Conservation (phyloP, 2,329 filamentous ascomycete genomes). For the Pseudodiploospora longispora region DNA sequence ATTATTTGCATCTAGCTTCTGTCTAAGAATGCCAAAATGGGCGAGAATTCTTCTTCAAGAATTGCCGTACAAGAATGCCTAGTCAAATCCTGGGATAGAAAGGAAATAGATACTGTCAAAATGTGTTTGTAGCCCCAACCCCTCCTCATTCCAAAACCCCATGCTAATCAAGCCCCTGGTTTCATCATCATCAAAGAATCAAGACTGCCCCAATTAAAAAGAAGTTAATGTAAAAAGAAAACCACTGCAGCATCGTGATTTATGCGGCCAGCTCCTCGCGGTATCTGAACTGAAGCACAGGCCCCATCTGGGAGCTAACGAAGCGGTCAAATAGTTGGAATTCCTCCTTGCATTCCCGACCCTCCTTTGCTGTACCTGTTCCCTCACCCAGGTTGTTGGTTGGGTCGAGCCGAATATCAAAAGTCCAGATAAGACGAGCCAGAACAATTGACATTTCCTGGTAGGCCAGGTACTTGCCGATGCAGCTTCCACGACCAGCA, state of each 20-base stretch:
- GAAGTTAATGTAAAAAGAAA: no score
- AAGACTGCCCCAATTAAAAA: no score
- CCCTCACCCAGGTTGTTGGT: slow-evolving; percentile 5
- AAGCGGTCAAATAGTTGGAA: slow-evolving; percentile 7
- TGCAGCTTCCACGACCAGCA: slow-evolving; percentile 7
- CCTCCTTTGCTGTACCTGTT: slow-evolving; percentile 1
- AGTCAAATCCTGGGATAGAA: no score
- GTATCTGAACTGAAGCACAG: slow-evolving; percentile 8
- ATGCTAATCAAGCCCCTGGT: no score
- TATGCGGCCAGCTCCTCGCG: slow-evolving; percentile 6
- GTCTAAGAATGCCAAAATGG: no score
- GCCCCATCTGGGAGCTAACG: slow-evolving; percentile 10
- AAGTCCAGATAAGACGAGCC: slow-evolving; percentile 8
- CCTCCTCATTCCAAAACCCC: no score
- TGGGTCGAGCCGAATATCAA: slow-evolving; percentile 8
- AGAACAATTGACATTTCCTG: slow-evolving; percentile 10
- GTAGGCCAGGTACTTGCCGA: slow-evolving; percentile 9
- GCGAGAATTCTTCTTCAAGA: no score
- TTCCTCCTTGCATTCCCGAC: slow-evolving; percentile 4
- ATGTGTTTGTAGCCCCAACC: no score
- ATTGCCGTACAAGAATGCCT: no score
- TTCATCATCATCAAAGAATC: no score
- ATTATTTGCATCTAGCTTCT: no score
- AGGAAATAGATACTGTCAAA: no score
- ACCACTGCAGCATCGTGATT: background rate